Evolutionary conservation across 768 basidiomycete genomes (phyloP), one percentile per base, ranked within the genome.

Genomic region (Neoboletus subvelutipes): DNA sequence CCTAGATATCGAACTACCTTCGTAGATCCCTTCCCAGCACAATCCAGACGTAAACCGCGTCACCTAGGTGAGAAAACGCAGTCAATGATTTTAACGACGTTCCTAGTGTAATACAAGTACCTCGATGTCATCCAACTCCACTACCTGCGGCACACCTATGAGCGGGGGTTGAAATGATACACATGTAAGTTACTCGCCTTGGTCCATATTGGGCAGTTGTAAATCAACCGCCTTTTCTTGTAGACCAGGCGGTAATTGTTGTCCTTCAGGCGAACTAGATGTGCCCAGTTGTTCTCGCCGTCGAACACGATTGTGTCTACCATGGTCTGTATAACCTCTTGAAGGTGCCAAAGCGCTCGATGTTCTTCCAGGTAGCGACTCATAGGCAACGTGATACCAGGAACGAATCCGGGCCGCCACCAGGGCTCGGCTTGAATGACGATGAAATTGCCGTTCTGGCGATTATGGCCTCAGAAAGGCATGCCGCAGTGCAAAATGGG

Each of bases 261-360:
- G 41, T 69, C 62, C 57, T 71, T 74, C 41, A 63, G 54, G 20
- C 69, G 71, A 17, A 72, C 59, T 18, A 72, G 61, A 63, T 74
- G 52, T 45, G 73, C 73, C 69, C 70, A 73, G 45, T 73, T 74
- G 11, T 68, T 58, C 55, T 72, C 64, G 26, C 68, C 59, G 7
- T 73, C 71, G 13, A 73, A 58, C 6, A 61, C 59, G 47, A 72
- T 66, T 4, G 46, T 56, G 24, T 74, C 72, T 5, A 74, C 55
- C 71, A 74, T 74, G 9, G 67, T 64, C 40, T 73, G 73, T 52
- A 73, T 56, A 7, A 72, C 67, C 45, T 74, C 71, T 55, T 60
- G 56, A 37, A 72, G 45, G 24, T 72, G 52, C 36, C 42, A 58
- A 6, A 58, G 61, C 2, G 72, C 71, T 26, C 60, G 56, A 20